Evolutionary conservation across 768 basidiomycete species (phyloP), one percentile per base, ranked within the genome.

Genomic region (Naganishia vaughanmartiniae): DNA sequence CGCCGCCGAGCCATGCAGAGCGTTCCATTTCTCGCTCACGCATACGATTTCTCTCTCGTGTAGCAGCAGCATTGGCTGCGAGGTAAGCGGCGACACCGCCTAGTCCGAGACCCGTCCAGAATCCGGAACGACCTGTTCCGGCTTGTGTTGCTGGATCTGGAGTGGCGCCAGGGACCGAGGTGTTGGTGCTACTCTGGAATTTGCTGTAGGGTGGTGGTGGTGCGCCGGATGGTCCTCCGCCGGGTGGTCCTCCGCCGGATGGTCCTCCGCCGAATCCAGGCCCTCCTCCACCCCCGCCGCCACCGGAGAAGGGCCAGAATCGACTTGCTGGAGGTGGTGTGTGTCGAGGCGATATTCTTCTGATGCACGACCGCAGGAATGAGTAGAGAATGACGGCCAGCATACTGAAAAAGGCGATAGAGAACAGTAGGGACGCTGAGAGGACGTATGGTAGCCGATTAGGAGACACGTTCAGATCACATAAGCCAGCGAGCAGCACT

Each of bases 61-160:
- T 28, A 36, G 34, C 67, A 55, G 72, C 74, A 54, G 54, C 54
- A 19, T 53, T 36, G 53, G 70, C 70, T 28, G 73, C 74, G 28
- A 81, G 39, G 63, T 80, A 79, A 31, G 87, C 85, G 1, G 88
- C 89, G 2, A 90, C 78, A 30, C 88, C 89, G 9, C 91, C 93
- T 0, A 89, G 75, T 0, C 87, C 86, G 9, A 90, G 87, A 3
- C 93, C 93, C 1, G 90, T 89, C 90, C 89, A 93, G 78, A 95
- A 93, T 3, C 92, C 92, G 14, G 90, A 89, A 51, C 83, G 80
- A 87, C 87, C 19, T 80, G 79, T 36, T 39, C 86, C 84, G 14
- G 69, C 34, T 4, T 75, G 67, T 12, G 70, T 58, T 30, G 66
- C 77, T 66, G 60, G 82, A 83, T 21, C 85, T 84, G 73, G 89